Base-by-base conservation (phyloP, 371 early-diverging fungal genomes). In the Mucor saturninus region DNA sequence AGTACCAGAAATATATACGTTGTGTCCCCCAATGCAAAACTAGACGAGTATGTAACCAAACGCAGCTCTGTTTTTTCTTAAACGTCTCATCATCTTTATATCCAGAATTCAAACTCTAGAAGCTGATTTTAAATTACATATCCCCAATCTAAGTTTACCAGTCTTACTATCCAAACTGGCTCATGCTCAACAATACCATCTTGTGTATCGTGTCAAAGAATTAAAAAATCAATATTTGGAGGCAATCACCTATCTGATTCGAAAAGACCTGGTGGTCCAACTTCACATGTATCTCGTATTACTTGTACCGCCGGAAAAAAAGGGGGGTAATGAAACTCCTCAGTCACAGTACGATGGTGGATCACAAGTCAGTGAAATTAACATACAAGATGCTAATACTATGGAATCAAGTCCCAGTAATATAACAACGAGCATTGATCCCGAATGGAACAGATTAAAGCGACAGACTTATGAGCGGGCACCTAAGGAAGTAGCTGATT, bases 271-370 rank as follows among this genome's bases (percentile, higher is more conserved):
- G 4, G 86, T 95, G 5, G 83, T 87, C 2, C 96, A 96, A 64
- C 69, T 93, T 29, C 93, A 95, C 69, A 92, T 92, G 71, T 95
- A 92, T 69, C 81, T 94, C 13, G 73, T 88, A 14, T 66, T 92
- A 21, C 69, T 92, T 42, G 80, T 85, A 21, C 91, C 88, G 0
- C 76, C 67, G 3, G 50, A 57, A 21, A 63, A 57, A 28, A 56
- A 54, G 13, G 56, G 39, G 8, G 60, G 43, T 3, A 54, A 39
- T 28, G 61, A 62, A 37, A 59, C 64, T 29, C 63, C 60, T 26
- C 65, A 65, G 38, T 29, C 54, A 50, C 61, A 62, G 21, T 48
- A 64, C 21, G 58, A 64, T 3, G 28, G 45, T 15, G 43, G 45
- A 1, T 54, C 46, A 8, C 26, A 43, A 26, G 2, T 40, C 14